These are phyloP conservation scores for Backusella tuberculispora DNA, from an alignment of 192 early-diverging fungal genomes.

Conservation along the genomic window DNA sequence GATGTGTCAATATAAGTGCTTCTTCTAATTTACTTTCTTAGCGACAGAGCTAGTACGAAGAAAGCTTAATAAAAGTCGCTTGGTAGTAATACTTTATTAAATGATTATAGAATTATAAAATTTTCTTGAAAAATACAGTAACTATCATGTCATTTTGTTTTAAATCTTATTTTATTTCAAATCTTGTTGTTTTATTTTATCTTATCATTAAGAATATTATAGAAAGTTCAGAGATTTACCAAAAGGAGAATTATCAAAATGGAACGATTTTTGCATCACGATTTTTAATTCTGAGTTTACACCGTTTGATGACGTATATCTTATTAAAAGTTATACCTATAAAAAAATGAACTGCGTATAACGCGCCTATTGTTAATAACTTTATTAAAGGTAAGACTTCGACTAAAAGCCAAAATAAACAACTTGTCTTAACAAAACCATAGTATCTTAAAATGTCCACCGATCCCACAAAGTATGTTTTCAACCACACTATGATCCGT, in stretches of 20 bases:
- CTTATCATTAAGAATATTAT: background rate
- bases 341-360: background rate
- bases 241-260: background rate
- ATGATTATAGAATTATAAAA: no score
- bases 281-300: no score
- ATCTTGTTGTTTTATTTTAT: no score
- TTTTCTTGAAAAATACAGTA: no score
- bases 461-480: constrained; percentile 37
- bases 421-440: background rate
- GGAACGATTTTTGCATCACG: background rate
- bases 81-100: no score
- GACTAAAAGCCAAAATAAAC: background rate
- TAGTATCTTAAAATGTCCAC: constrained; percentile 29
- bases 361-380: background rate
- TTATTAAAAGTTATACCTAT: background rate
- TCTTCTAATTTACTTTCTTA: no score
- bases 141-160: no score
- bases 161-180: no score
- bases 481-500: constrained; percentile 88
- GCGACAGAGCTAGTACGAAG: no score
- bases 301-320: background rate
- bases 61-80: no score
- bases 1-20: no score
- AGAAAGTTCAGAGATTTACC: background rate
- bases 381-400: background rate